These are phyloP conservation scores for Aspergillus cristatus DNA, from an alignment of 495 filamentous ascomycete genomes.

Conservation along the genomic window DNA sequence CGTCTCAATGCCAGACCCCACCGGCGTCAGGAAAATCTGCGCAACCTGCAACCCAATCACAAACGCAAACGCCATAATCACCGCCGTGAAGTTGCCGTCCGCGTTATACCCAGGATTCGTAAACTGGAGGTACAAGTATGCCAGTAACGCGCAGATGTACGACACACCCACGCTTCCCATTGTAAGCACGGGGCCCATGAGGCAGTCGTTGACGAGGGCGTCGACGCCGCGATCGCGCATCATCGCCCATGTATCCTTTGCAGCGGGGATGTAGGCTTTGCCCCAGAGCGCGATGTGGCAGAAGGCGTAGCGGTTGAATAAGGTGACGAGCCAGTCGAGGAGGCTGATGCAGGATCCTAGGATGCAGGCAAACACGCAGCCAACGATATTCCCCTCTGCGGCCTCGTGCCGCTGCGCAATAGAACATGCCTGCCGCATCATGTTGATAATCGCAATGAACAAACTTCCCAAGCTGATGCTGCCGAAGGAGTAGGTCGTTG, in stretches of 20 bases:
- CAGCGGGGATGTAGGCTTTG: slow-evolving; percentile 72
- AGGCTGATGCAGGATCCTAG: slow-evolving; percentile 67
- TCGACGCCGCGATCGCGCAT: slow-evolving; percentile 88
- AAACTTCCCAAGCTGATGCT: slow-evolving; percentile 81
- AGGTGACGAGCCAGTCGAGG: slow-evolving; percentile 73
- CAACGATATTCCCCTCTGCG: slow-evolving; percentile 58
- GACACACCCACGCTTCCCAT: slow-evolving; percentile 80
- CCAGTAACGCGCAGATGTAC: slow-evolving; percentile 70
- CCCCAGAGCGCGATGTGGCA: slow-evolving; percentile 88
- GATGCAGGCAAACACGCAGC: slow-evolving; percentile 57
- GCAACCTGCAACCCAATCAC: slow-evolving; percentile 79
- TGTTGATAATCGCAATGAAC: slow-evolving; percentile 79
- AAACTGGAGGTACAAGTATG: slow-evolving; percentile 75
- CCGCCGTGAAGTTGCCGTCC: slow-evolving; percentile 50
- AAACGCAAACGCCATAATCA: slow-evolving; percentile 77
- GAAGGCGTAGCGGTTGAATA: slow-evolving; percentile 72
- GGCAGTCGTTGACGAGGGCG: slow-evolving; percentile 79
- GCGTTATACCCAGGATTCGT: slow-evolving; percentile 71
- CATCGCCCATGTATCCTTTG: slow-evolving; percentile 84
- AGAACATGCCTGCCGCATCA: slow-evolving; percentile 66
- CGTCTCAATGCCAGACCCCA: slow-evolving; percentile 55
- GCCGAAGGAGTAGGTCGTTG: slow-evolving; percentile 84
- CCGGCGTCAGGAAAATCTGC: slow-evolving; percentile 77
- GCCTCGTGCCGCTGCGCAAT: slow-evolving; percentile 58
- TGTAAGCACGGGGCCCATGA: slow-evolving; percentile 81